Conservation (phyloP, 257 asterid genomes). For the Paraleonurus japonicus region DNA sequence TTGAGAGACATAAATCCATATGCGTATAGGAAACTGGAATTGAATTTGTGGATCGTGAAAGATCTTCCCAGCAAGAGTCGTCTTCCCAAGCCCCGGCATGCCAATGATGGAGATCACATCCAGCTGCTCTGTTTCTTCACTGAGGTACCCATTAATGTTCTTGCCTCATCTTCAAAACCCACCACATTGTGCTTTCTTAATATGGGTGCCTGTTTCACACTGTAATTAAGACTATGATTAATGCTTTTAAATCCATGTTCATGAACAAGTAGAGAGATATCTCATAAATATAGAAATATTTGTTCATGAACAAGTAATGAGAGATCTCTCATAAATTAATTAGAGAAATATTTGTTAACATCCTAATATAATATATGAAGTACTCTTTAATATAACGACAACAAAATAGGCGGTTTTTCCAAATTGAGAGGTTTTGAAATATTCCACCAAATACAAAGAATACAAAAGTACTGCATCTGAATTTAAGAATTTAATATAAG, state of each 20-base stretch:
- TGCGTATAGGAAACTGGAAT: conserved; percentile 8
- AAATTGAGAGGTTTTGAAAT: not conserved
- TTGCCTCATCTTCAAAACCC: not conserved
- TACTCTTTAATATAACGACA: not conserved
- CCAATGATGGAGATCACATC: conserved; percentile 13
- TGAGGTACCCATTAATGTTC: not conserved
- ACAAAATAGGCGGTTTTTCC: not conserved
- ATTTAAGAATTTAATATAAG: too few species aligned
- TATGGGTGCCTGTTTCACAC: conserved; percentile 11
- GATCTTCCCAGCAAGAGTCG: conserved; percentile 10
- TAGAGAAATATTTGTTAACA: not conserved
- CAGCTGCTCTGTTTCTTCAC: not conserved
- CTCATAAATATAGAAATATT: not conserved
- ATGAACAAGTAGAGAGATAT: not conserved
- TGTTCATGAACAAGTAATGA: too few species aligned
- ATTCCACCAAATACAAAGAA: not conserved
- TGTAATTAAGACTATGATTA: not conserved
- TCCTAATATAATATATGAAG: too few species aligned
- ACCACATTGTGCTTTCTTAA: conserved; percentile 4
- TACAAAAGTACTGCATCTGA: too few species aligned
- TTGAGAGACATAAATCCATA: conserved; percentile 14
- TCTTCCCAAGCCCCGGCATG: conserved; percentile 21
- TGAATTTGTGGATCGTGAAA: not conserved
- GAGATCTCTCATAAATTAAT: not conserved
- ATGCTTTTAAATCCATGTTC: too few species aligned